These are phyloP conservation scores for Pseudohyphozyma bogoriensis DNA, from an alignment of 768 basidiomycete species.

Conservation along the genomic window DNA sequence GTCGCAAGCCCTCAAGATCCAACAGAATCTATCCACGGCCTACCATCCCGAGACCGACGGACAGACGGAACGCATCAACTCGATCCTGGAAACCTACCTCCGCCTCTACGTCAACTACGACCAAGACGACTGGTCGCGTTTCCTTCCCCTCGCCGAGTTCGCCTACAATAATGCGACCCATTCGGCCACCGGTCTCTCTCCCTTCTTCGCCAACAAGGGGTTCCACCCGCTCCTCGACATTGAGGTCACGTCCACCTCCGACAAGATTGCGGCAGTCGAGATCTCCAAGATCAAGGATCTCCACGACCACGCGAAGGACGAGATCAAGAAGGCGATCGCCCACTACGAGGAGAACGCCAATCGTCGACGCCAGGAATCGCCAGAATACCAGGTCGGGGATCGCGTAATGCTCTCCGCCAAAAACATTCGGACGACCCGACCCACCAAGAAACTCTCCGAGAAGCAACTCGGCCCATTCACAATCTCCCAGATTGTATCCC, in stretches of 20 bases:
- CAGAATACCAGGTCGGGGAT: background rate
- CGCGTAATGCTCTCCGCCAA: background rate
- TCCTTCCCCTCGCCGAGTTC: slow-evolving; percentile 38
- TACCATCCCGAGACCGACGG: slow-evolving; percentile 46
- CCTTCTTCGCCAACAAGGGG: slow-evolving; percentile 30
- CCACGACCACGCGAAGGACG: background rate
- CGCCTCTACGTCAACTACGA: slow-evolving; percentile 37
- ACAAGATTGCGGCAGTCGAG: background rate
- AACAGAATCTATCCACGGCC: slow-evolving; percentile 39
- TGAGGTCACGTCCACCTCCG: background rate
- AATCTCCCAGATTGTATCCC: background rate
- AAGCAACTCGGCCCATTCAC: background rate
- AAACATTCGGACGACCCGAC: background rate
- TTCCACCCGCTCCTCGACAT: slow-evolving; percentile 8
- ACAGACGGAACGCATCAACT: slow-evolving; percentile 43
- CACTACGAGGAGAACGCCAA: background rate
- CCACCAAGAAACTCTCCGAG: background rate
- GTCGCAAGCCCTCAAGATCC: slow-evolving; percentile 25
- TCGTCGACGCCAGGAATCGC: background rate
- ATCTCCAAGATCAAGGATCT: background rate
- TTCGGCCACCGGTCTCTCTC: slow-evolving; percentile 34
- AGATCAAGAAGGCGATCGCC: background rate
- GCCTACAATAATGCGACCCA: slow-evolving; percentile 38
- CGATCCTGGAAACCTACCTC: slow-evolving; percentile 42
- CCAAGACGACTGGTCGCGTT: slow-evolving; percentile 39